A percentile compares a stretch with the other conserved stretches of the same genome.
Conservation (phyloP, 73 alveolate species). For the Uronychia setigera region DNA sequence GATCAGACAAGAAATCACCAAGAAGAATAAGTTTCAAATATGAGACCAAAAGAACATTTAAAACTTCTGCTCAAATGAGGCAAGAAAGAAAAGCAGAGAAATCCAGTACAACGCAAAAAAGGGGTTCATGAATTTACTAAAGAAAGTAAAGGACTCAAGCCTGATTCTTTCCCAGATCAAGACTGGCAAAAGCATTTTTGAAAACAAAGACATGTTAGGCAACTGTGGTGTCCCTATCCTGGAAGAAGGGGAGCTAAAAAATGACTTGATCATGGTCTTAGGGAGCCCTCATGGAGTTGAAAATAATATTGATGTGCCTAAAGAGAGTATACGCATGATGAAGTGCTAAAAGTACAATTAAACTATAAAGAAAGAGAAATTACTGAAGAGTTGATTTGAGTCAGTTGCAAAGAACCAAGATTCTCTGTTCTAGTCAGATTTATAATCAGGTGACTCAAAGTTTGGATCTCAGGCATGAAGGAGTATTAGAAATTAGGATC, state of each 20-base stretch:
- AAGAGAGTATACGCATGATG: background rate
- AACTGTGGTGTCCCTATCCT: background rate
- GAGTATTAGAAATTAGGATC: too few relatives aligned
- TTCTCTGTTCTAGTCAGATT: too few relatives aligned
- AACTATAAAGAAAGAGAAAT: background rate
- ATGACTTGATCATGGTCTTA: background rate
- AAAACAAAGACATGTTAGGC: background rate
- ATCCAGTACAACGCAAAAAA: background rate
- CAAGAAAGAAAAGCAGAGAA: background rate
- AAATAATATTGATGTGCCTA: background rate
- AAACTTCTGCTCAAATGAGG: background rate
- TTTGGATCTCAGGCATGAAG: too few relatives aligned
- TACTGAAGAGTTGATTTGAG: too few relatives aligned
- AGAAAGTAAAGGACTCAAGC: constrained; percentile 2
- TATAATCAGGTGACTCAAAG: too few relatives aligned
- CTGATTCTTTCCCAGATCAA: background rate
- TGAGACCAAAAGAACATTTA: background rate
- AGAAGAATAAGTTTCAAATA: too few relatives aligned
- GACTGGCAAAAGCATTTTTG: constrained; percentile 5
- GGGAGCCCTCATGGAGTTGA: background rate
- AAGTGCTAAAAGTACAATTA: background rate
- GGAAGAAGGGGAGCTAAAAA: background rate
- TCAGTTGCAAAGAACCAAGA: too few relatives aligned
- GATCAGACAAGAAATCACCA: background rate
- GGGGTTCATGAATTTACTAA: background rate